phyloP scores from a whole-genome alignment of 2,329 filamentous ascomycete species.

The Xylariaceae sp. region DNA sequence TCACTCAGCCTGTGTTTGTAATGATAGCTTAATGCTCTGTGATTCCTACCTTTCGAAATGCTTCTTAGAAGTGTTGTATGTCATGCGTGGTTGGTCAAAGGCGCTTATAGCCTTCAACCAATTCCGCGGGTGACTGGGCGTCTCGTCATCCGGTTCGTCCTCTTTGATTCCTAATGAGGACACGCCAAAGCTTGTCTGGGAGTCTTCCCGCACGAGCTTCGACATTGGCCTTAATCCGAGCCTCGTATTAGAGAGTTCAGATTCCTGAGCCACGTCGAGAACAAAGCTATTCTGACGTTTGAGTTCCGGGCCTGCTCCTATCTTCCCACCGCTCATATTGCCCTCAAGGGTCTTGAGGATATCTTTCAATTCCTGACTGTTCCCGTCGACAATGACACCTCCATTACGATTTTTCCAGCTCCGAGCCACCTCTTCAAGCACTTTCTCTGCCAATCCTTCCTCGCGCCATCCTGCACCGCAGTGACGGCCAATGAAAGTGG shows the following conservation, averaged over 20 bases:
- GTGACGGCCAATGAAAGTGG: conserved; percentile 84
- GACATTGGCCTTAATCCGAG: conserved; percentile 49
- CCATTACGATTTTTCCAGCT: conserved; percentile 88
- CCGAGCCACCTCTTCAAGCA: conserved; percentile 86
- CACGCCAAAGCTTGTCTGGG: conserved; percentile 61
- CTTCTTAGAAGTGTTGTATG: conserved; percentile 77
- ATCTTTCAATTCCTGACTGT: conserved; percentile 67
- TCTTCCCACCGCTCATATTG: conserved; percentile 80
- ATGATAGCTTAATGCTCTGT: conserved; percentile 9
- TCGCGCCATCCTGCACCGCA: conserved; percentile 97
- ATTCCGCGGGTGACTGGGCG: conserved; percentile 63
- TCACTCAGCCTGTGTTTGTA: conserved; percentile 2
- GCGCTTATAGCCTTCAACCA: conserved; percentile 84
- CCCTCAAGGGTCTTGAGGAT: conserved; percentile 82
- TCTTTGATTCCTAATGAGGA: conserved; percentile 50
- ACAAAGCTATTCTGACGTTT: conserved; percentile 61
- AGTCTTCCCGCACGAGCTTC: conserved; percentile 53
- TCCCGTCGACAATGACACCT: conserved; percentile 85
- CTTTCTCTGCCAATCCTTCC: conserved; percentile 85
- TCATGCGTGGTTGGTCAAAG: conserved; percentile 76
- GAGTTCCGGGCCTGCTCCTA: conserved; percentile 53
- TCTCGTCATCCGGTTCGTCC: conserved; percentile 56
- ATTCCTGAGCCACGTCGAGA: conserved; percentile 52
- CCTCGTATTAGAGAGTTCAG: conserved; percentile 51
- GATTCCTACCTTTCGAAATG: conserved; percentile 72